phyloP scores from a whole-genome alignment of 345 rosid species.

The Kandelia obovata region DNA sequence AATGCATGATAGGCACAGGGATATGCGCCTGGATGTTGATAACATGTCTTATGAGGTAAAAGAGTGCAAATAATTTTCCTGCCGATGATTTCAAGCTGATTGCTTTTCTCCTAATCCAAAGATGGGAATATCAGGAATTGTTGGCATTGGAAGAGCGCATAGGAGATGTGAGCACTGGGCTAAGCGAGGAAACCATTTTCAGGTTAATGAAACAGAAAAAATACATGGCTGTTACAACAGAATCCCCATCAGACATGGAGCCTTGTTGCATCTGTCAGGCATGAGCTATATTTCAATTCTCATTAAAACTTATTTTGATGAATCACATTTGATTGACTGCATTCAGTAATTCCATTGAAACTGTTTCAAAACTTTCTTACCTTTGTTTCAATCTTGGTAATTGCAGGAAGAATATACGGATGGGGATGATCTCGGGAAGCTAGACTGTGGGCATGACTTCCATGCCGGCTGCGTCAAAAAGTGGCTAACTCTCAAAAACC shows the following conservation, averaged over 20 bases:
- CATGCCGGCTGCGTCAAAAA: conserved; percentile 25
- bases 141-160: conserved; percentile 30
- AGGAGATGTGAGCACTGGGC: conserved; percentile 29
- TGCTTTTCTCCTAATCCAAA: background rate
- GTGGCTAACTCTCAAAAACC: conserved; percentile 23
- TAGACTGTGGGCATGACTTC: conserved; percentile 27
- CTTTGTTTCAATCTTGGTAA: conserved; percentile 4
- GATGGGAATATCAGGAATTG: conserved; percentile 19
- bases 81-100: background rate
- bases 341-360: background rate
- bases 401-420: conserved; percentile 21
- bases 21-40: conserved; percentile 32
- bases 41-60: conserved; percentile 33
- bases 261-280: conserved; percentile 30
- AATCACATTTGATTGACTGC: background rate
- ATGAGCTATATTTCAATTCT: background rate
- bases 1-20: conserved; percentile 26
- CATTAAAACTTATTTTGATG: background rate
- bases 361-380: background rate
- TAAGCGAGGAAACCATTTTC: conserved; percentile 17
- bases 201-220: conserved; percentile 19
- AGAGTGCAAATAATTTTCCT: background rate
- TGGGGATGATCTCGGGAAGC: conserved; percentile 21
- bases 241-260: conserved; percentile 11
- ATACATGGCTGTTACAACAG: background rate